A percentile compares a stretch with the other conserved stretches of the same genome.
Evolutionary conservation across 2,329 filamentous ascomycete genomes (phyloP).

Genomic region (Trichoderma pleuroti): DNA sequence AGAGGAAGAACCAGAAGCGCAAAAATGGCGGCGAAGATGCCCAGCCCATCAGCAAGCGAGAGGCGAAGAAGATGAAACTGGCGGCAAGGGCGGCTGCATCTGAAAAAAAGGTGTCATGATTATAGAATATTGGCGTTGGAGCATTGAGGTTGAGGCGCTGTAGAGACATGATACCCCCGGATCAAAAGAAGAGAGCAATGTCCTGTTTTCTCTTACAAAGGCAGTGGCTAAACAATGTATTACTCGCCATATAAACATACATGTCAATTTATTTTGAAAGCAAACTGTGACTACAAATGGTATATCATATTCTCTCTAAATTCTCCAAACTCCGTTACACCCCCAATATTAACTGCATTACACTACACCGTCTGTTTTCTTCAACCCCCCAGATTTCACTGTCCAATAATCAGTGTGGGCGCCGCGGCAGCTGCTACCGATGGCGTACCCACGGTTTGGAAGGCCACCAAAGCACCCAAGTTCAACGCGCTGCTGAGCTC

Average conservation of each 20-base stretch:
- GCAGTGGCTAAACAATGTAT: not conserved
- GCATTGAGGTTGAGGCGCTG: not conserved
- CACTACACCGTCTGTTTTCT: not conserved
- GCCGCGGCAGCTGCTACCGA: not conserved
- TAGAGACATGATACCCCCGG: conserved; percentile 27
- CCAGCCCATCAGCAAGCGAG: conserved; percentile 48
- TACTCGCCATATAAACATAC: not conserved
- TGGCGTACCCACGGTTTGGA: not conserved
- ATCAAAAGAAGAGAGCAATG: not conserved
- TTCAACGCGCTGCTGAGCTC: conserved; percentile 5
- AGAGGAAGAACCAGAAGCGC: conserved; percentile 40
- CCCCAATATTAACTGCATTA: not conserved
- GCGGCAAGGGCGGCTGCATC: conserved; percentile 39
- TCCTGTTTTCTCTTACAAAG: not conserved
- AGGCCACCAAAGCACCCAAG: conserved; percentile 4
- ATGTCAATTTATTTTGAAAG: not conserved
- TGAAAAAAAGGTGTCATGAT: conserved; percentile 24
- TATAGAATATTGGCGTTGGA: not conserved
- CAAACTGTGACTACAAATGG: conserved; percentile 13
- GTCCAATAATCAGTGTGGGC: conserved; percentile 2
- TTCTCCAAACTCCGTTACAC: not conserved
- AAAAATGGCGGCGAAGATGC: conserved; percentile 38
- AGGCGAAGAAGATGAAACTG: conserved; percentile 56
- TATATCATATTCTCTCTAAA: conserved; percentile 7
- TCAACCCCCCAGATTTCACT: not conserved